Base-by-base conservation (phyloP, 2,329 filamentous ascomycete genomes). In the Nemania sp. region DNA sequence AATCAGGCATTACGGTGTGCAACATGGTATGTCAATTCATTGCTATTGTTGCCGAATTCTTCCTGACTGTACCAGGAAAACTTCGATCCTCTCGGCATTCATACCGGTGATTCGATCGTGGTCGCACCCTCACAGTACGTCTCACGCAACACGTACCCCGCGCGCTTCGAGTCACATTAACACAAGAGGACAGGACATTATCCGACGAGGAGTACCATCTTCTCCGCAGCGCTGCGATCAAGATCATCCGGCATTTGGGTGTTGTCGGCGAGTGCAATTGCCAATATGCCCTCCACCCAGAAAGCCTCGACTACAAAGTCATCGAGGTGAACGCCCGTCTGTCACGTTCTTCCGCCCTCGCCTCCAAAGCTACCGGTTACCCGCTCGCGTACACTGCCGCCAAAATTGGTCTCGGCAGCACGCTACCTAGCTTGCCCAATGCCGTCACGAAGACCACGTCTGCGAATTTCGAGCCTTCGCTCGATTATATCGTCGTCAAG, bases 321-420 rank as follows among this genome's bases (percentile, higher is more conserved):
- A 99, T 99, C 67, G 94, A 99, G 76, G 93, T 99, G 75, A 99
- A 99, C 72, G 94, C 94, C 64, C 93, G 94, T 86, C 86, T 99
- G 46, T 97, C 94, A 68, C 90, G 94, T 68, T 99, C 94, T 40
- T 99, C 94, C 53, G 94, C 94, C 61, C 82, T 99, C 62, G 94
- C 94, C 59, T 97, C 94, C 59, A 99, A 99, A 79, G 94, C 94
- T 60, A 99, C 94, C 52, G 94, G 94, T 60, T 99, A 97, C 74
- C 94, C 94, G 55, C 82, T 97, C 57, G 94, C 94, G 17, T 99
- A 97, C 72, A 97, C 93, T 40, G 94, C 94, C 59, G 94, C 94
- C 54, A 99, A 99, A 82, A 97, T 99, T 66, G 94, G 92, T 71
- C 86, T 99, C 26, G 94, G 94, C 53, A 91, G 97, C 78, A 96